A percentile compares a stretch with the other conserved stretches of the same genome.
These are phyloP conservation scores for Trichoderma atroviride DNA, from an alignment of 2,329 filamentous ascomycete species.

Conservation along the genomic window DNA sequence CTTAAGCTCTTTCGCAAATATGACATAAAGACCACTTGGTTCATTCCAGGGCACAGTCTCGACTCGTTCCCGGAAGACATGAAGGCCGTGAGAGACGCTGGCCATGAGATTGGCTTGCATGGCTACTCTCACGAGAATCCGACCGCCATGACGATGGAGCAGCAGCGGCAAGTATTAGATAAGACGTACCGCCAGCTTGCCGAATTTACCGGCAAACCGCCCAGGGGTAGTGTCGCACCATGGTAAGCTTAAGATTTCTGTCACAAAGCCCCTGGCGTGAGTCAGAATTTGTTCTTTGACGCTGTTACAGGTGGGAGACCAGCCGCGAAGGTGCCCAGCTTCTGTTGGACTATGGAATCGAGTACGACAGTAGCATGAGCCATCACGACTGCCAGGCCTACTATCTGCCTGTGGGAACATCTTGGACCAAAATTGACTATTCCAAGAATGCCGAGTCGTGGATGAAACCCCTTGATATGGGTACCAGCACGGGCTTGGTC, in stretches of 20 bases:
- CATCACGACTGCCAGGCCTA: conserved; percentile 67
- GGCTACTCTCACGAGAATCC: conserved; percentile 78
- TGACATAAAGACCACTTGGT: conserved; percentile 40
- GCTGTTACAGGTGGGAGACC: conserved; percentile 60
- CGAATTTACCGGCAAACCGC: conserved; percentile 69
- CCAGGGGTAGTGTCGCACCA: conserved; percentile 42
- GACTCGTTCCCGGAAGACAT: conserved; percentile 54
- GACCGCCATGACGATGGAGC: conserved; percentile 70
- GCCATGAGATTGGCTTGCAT: conserved; percentile 52
- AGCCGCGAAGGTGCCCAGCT: conserved; percentile 46
- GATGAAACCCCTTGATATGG: conserved; percentile 67
- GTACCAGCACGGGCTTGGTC: conserved; percentile 62
- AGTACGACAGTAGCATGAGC: conserved; percentile 70
- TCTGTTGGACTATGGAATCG: conserved; percentile 59
- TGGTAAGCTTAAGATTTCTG: conserved; percentile 42
- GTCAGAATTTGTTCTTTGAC: neutral
- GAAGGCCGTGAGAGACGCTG: conserved; percentile 46
- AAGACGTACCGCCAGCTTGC: conserved; percentile 73
- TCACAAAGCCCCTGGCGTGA: neutral
- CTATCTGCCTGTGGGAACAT: conserved; percentile 63
- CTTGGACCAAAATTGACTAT: conserved; percentile 63
- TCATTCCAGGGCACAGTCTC: conserved; percentile 52
- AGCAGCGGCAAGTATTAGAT: conserved; percentile 74
- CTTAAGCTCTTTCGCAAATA: conserved; percentile 50
- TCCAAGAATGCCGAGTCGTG: conserved; percentile 62